These are phyloP conservation scores for Fusarium palustre DNA, from an alignment of 2,329 filamentous ascomycete species.

Conservation along the genomic window DNA sequence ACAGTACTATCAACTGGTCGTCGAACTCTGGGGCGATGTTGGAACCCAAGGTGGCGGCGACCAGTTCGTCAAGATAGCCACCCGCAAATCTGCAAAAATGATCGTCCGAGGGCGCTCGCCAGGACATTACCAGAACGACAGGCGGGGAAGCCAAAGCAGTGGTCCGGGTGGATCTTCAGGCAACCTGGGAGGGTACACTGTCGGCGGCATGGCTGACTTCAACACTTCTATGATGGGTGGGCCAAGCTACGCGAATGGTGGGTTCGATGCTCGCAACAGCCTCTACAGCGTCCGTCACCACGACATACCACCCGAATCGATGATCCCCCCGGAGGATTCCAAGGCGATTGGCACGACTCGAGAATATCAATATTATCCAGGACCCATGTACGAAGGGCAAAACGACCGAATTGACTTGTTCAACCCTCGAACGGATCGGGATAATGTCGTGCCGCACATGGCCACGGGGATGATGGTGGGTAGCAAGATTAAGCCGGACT, in stretches of 20 bases:
- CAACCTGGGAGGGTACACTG: slow-evolving; percentile 62
- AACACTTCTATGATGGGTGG: slow-evolving; percentile 53
- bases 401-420: slow-evolving; percentile 65
- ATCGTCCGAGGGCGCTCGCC: slow-evolving; percentile 88
- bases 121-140: slow-evolving; percentile 80
- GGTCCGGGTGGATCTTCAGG: slow-evolving; percentile 74
- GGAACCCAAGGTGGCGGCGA: slow-evolving; percentile 58
- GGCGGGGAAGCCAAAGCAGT: slow-evolving; percentile 75
- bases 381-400: slow-evolving; percentile 62
- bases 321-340: slow-evolving; percentile 64
- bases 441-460: slow-evolving; percentile 52
- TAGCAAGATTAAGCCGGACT: slow-evolving; percentile 63
- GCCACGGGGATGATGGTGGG: slow-evolving; percentile 47
- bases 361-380: slow-evolving; percentile 67
- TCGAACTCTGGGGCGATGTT: slow-evolving; percentile 82
- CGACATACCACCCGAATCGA: slow-evolving; percentile 63
- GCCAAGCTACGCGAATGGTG: slow-evolving; percentile 40
- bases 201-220: slow-evolving; percentile 48
- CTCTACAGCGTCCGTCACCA: slow-evolving; percentile 62
- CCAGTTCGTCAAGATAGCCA: slow-evolving; percentile 77
- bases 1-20: slow-evolving; percentile 91
- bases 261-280: slow-evolving; percentile 46
- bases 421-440: slow-evolving; percentile 53
- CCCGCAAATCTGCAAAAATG: slow-evolving; percentile 80
- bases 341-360: slow-evolving; percentile 63